Evolutionary conservation across 768 basidiomycete species (phyloP).

Genomic region (Boletus subcaerulescens): DNA sequence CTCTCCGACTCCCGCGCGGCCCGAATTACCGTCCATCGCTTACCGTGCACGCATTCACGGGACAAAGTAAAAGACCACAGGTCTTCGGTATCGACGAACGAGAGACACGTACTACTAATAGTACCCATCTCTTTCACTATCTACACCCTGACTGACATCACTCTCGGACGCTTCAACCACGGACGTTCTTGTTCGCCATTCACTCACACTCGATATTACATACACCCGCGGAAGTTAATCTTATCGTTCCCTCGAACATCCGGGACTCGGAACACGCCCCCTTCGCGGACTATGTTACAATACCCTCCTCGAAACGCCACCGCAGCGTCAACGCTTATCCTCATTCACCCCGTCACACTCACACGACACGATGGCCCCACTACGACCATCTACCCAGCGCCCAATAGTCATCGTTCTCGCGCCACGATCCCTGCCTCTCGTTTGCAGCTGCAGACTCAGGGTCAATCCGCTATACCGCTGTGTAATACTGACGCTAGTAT

Average conservation of each 20-base stretch:
- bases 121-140: background rate
- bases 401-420: background rate
- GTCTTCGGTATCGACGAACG: no score
- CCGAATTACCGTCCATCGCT: background rate
- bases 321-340: background rate
- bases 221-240: background rate
- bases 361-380: background rate
- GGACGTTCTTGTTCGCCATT: no score
- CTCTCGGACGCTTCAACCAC: background rate
- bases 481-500: no score
- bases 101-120: no score
- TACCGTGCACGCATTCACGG: no score
- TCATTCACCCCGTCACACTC: conserved; percentile 6
- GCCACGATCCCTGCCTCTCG: background rate
- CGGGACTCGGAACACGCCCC: conserved; percentile 2
- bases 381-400: background rate
- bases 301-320: conserved; percentile 1
- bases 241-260: background rate
- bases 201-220: no score
- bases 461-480: no score
- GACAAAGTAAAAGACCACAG: no score
- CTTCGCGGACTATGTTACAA: conserved; percentile 7
- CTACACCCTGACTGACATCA: no score
- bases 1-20: background rate
- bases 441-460: background rate